Evolutionary conservation across 352 stramenopile species (phyloP).

Genomic region (Globisporangium yorkense): DNA sequence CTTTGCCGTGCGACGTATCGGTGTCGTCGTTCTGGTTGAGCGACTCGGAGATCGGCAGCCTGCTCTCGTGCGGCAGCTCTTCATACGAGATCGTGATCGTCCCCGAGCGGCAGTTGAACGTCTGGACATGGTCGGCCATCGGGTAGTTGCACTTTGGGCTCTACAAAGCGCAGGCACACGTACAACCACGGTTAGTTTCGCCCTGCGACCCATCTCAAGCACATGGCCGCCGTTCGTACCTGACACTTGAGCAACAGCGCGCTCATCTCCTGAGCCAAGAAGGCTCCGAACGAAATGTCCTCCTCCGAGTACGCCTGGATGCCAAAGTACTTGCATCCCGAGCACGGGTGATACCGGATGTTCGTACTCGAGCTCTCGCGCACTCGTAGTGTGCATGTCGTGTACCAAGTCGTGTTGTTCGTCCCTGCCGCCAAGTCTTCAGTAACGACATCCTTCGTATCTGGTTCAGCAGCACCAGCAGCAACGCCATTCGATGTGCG

Average conservation of each 20-base stretch:
- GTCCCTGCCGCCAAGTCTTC: constrained; percentile 14
- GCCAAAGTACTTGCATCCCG: constrained; percentile 58
- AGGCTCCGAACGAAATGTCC: constrained; percentile 80
- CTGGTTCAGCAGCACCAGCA: background rate
- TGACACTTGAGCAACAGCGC: constrained; percentile 68
- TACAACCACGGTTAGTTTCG: constrained; percentile 1
- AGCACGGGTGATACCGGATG: constrained; percentile 65
- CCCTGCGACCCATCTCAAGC: background rate
- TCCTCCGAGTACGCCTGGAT: constrained; percentile 57
- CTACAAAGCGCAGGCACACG: constrained; percentile 18
- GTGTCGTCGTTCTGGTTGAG: constrained; percentile 26
- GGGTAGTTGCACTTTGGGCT: constrained; percentile 73
- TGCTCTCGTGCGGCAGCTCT: constrained; percentile 61
- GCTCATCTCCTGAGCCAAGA: constrained; percentile 66
- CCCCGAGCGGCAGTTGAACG: constrained; percentile 64
- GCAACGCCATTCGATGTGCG: background rate
- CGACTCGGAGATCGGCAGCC: constrained; percentile 28
- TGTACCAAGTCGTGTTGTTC: constrained; percentile 58
- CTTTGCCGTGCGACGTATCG: constrained; percentile 6
- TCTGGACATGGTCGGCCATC: constrained; percentile 81
- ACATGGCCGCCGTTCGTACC: constrained; percentile 25
- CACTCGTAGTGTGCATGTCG: constrained; percentile 62
- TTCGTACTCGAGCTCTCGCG: constrained; percentile 37
- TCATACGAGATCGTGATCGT: constrained; percentile 82
- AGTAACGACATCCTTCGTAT: background rate